A percentile compares a stretch with the other conserved stretches of the same genome.
These are phyloP conservation scores for Royoungia palumana DNA, from an alignment of 768 basidiomycete genomes.

Conservation along the genomic window DNA sequence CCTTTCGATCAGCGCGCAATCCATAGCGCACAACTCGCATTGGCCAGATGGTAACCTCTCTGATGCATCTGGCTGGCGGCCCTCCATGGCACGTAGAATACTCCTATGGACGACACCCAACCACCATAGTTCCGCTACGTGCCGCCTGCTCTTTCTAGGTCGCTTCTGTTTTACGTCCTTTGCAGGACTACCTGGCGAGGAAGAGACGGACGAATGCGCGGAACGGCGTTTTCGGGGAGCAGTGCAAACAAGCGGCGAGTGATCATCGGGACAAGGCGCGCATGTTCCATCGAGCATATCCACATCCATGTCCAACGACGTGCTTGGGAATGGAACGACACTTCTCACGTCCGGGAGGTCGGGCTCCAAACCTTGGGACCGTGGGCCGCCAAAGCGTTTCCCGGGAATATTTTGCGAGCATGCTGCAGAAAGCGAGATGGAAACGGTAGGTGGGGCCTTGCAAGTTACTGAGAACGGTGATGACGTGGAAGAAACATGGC, in stretches of 20 bases:
- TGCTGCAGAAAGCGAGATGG: constrained; percentile 36
- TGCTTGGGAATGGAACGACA: constrained; percentile 38
- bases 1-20: constrained; percentile 30
- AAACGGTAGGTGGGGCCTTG: constrained; percentile 39
- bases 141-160: constrained; percentile 30
- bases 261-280: constrained; percentile 1
- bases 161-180: constrained; percentile 29
- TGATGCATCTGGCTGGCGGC: constrained; percentile 11
- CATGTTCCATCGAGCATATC: constrained; percentile 29
- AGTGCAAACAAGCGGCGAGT: neutral
- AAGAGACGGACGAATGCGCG: constrained; percentile 29
- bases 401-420: constrained; percentile 20
- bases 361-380: constrained; percentile 7
- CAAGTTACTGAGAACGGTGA: constrained; percentile 22
- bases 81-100: constrained; percentile 25
- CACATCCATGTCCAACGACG: constrained; percentile 23
- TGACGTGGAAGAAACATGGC: constrained; percentile 1
- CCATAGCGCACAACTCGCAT: constrained; percentile 27
- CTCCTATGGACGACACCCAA: constrained; percentile 36
- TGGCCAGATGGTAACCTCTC: neutral
- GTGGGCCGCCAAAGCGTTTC: neutral
- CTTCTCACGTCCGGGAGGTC: constrained; percentile 31
- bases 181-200: constrained; percentile 14
- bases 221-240: constrained; percentile 33
- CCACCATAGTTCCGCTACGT: constrained; percentile 35